These are phyloP conservation scores for Westerdykella ornata DNA, from an alignment of 2,329 filamentous ascomycete genomes.

Conservation along the genomic window DNA sequence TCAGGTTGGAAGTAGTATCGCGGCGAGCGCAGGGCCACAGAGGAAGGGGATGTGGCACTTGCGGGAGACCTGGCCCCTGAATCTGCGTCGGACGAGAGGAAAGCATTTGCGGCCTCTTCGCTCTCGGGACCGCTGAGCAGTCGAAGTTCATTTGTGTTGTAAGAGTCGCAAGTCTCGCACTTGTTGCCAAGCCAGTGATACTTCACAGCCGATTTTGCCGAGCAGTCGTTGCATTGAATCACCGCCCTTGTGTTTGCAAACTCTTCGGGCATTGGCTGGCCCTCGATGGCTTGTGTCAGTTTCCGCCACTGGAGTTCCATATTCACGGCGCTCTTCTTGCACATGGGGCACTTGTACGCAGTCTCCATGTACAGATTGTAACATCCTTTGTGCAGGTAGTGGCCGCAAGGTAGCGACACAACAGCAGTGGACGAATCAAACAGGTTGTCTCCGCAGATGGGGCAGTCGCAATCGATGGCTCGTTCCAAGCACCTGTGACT, in stretches of 20 bases:
- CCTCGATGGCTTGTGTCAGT: conserved; percentile 76
- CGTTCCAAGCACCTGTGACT: conserved; percentile 92
- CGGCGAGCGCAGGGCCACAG: conserved; percentile 29
- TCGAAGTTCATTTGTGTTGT: conserved; percentile 47
- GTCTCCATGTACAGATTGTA: conserved; percentile 81
- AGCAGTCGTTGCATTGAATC: conserved; percentile 92
- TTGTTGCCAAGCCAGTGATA: conserved; percentile 96
- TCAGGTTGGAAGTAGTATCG: conserved; percentile 35
- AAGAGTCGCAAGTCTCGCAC: conserved; percentile 58
- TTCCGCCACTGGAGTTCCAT: conserved; percentile 96
- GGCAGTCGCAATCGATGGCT: conserved; percentile 91
- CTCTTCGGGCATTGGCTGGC: conserved; percentile 85
- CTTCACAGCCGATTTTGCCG: conserved; percentile 72
- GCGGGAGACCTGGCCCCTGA: conserved; percentile 23
- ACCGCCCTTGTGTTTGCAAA: conserved; percentile 73
- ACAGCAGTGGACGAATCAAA: conserved; percentile 85
- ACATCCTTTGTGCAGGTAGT: conserved; percentile 88
- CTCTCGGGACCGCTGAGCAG: conserved; percentile 38
- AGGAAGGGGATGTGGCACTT: conserved; percentile 29
- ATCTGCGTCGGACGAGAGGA: conserved; percentile 25
- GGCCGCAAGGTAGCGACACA: conserved; percentile 90
- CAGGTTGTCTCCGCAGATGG: conserved; percentile 94
- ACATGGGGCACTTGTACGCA: conserved; percentile 94
- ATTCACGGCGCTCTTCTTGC: conserved; percentile 92
- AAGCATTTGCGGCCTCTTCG: conserved; percentile 29